These are phyloP conservation scores for Cyberlindnera petersonii DNA, from an alignment of 805 yeast species.

Conservation along the genomic window DNA sequence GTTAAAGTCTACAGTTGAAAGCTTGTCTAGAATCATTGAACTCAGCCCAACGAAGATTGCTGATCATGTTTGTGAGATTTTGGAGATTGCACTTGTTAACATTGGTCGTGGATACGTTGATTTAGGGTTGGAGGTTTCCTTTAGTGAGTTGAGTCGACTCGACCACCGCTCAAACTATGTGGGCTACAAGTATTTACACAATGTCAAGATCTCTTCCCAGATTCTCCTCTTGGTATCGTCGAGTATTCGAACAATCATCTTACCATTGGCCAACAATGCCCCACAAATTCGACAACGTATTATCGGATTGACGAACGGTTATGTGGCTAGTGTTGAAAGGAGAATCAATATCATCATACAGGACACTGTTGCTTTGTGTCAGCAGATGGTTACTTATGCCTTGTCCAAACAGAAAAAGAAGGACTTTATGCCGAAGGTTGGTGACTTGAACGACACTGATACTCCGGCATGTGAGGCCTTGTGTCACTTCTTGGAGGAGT, in stretches of 20 bases:
- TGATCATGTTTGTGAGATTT: constrained; percentile 58
- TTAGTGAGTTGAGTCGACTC: constrained; percentile 40
- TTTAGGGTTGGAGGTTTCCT: constrained; percentile 68
- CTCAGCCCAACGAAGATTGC: constrained; percentile 59
- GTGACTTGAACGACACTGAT: constrained; percentile 46
- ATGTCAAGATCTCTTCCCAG: constrained; percentile 52
- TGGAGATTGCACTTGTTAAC: constrained; percentile 63
- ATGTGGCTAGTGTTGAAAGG: constrained; percentile 57
- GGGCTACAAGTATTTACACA: constrained; percentile 44
- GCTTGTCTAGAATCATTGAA: constrained; percentile 73
- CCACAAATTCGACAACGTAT: constrained; percentile 56
- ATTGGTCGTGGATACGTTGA: constrained; percentile 74
- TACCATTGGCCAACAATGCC: constrained; percentile 66
- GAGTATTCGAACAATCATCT: constrained; percentile 66
- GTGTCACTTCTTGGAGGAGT: constrained; percentile 45
- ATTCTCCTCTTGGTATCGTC: constrained; percentile 64
- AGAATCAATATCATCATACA: constrained; percentile 61
- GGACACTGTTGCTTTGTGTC: constrained; percentile 52
- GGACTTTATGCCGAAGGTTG: constrained; percentile 52
- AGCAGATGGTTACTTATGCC: constrained; percentile 45
- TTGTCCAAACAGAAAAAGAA: constrained; percentile 67
- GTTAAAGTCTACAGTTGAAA: constrained; percentile 68
- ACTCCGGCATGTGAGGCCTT: constrained; percentile 69
- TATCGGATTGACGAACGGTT: constrained; percentile 56
- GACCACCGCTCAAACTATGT: constrained; percentile 31